phyloP scores from a whole-genome alignment of 306 rosid species.

The Corylus heterophylla region DNA sequence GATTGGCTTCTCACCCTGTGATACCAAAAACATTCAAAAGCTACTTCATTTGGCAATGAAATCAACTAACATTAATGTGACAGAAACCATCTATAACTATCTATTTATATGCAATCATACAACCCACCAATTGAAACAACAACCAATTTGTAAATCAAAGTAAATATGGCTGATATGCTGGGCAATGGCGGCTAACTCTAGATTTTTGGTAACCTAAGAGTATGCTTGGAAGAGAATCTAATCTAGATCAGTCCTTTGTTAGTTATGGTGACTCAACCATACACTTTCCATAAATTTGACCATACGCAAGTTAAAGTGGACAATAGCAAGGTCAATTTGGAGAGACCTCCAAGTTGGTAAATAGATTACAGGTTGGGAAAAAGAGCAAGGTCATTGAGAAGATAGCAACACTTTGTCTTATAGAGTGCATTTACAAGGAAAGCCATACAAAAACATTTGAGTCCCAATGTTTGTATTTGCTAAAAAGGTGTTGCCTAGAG shows the following conservation, averaged over 20 bases:
- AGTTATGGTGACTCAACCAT: not conserved
- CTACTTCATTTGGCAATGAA: conserved; percentile 22
- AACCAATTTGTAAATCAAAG: not conserved
- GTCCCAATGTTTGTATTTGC: not conserved
- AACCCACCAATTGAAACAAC: not conserved
- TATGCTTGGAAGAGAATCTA: not conserved
- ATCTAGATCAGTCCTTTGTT: not conserved
- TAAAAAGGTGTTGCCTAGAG: not conserved
- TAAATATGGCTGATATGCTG: not conserved
- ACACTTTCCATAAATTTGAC: not conserved
- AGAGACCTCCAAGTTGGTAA: not conserved
- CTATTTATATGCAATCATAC: not conserved
- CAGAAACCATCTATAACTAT: not conserved
- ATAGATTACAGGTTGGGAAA: not conserved
- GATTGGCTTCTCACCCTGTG: conserved; percentile 81
- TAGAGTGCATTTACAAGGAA: too few relatives aligned
- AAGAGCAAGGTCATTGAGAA: not conserved
- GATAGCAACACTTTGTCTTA: too few relatives aligned
- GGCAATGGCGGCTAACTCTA: not conserved
- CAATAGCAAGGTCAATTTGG: not conserved
- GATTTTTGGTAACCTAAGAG: not conserved
- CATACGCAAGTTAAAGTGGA: not conserved
- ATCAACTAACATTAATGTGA: not conserved
- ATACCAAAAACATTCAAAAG: conserved; percentile 33
- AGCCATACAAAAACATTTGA: too few relatives aligned